These are phyloP conservation scores for Singerocomus rubriflavus DNA, from an alignment of 1,284 basidiomycete species.

Conservation along the genomic window DNA sequence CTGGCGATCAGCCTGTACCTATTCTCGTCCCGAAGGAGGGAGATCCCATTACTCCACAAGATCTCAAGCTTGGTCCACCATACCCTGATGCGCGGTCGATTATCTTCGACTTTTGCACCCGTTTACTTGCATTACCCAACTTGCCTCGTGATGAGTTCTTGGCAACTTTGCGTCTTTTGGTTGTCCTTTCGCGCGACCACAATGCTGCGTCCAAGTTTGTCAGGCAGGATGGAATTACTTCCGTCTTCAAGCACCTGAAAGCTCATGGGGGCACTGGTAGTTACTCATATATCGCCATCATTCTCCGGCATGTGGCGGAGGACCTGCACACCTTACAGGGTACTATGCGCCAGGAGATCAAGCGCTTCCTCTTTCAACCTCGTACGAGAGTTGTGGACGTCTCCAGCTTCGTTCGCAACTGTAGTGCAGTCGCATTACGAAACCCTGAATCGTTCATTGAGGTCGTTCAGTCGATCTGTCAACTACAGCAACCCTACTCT, in stretches of 20 bases:
- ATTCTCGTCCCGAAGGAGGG: conserved; percentile 66
- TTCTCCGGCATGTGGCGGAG: conserved; percentile 90
- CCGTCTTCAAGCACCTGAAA: conserved; percentile 68
- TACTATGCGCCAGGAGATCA: conserved; percentile 83
- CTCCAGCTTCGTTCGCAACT: conserved; percentile 70
- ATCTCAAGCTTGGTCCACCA: conserved; percentile 55
- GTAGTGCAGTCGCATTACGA: conserved; percentile 79
- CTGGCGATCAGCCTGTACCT: conserved; percentile 67
- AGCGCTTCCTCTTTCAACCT: conserved; percentile 69
- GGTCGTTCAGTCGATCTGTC: conserved; percentile 67
- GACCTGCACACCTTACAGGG: conserved; percentile 62
- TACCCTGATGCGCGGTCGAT: conserved; percentile 60
- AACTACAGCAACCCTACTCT: conserved; percentile 66
- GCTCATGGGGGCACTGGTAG: conserved; percentile 61
- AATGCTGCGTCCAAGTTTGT: conserved; percentile 59
- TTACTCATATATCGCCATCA: conserved; percentile 82
- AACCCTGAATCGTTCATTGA: conserved; percentile 79
- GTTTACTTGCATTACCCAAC: conserved; percentile 58
- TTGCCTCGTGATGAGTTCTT: conserved; percentile 78
- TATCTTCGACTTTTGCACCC: conserved; percentile 72
- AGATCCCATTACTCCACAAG: conserved; percentile 52
- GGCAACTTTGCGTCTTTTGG: conserved; percentile 75
- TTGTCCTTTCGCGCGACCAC: conserved; percentile 76
- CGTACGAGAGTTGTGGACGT: conserved; percentile 73
- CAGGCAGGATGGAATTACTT: conserved; percentile 56